Base-by-base conservation (phyloP, 139 green algal species). In the Chlorella sp. region DNA sequence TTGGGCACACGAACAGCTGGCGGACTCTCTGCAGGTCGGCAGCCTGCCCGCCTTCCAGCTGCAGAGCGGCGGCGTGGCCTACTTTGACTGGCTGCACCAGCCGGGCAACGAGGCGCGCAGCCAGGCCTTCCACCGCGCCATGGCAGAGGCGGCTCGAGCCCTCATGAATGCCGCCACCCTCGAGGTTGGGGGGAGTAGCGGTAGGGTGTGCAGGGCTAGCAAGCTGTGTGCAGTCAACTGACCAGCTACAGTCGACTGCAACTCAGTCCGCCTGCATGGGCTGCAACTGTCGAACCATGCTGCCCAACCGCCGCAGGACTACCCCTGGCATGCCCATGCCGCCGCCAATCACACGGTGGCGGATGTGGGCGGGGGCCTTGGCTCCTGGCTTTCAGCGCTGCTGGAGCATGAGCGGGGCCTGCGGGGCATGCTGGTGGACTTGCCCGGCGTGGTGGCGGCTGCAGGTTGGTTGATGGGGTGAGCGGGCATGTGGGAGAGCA, bases 11-110 rank as follows among this genome's bases (percentile, higher is more conserved):
- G 48, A 80, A 34, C 9, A 41, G 48, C n/a, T 80, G 48, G n/a
- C 8, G n/a, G 74, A 80, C 13, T 44, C 74, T 19, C 74, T 80
- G 74, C n/a, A 17, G 41, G 41, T 20, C 0, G 74, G 74, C 48
- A 65, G 48, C 74, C n/a, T n/a, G 30, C n/a, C n/a, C 48, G n/a
- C 48, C 48, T 80, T 64, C n/a, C 19, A 80, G 74, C 74, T 67
- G 74, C 48, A 41, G 30, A 30, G 32, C 70, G 70, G 70, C 74
- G 74, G 74, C 30, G n/a, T 51, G 5, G 6, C n/a, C 19, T 80
- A 67, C n/a, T 80, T 64, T 41, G 48, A 80, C 41, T 80, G 74
- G 74, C 72, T 78, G 30, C 13, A n/a, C 36, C 43, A 41, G 43
- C 30, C 72, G 1, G 72, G 72, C 72, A 78, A 78, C 43, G 72